Evolutionary conservation across 2,329 filamentous ascomycete genomes (phyloP), one percentile per base, ranked within the genome.

Genomic region (Sphaerostilbella broomeana): DNA sequence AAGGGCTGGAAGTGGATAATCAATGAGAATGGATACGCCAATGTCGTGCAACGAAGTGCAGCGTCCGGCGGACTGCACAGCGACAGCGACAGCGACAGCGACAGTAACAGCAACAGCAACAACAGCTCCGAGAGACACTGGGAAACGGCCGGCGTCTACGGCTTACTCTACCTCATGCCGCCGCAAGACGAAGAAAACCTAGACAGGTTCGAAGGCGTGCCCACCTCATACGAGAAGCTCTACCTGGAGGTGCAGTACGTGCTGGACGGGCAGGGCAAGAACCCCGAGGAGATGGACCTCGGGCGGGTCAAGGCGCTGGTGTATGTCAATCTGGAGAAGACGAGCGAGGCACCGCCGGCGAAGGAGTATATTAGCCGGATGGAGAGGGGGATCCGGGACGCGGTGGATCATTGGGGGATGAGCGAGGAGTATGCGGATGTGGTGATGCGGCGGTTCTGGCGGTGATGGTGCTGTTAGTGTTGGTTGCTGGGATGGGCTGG

Each of bases 21-120:
- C 63, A 81, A 79, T 53, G 58, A 64, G 31, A 69, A 80, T 2
- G 80, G 80, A 11, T 84, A 79, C 54, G 82, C 82, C 26, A 86
- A 85, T 53, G 64, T 86, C n/a, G 69, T 78, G 18, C 54, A 51
- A n/a, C 44, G 54, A 3, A 26, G 43, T 9, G 19, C 36, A 20
- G 7, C 30, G 18, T 17, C 30, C 6, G 44, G 46, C 2, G n/a
- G n/a, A n/a, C n/a, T n/a, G n/a, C n/a, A n/a, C n/a, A n/a, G n/a
- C n/a, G n/a, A n/a, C n/a, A 36, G 42, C 5, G 45, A 48, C 7
- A 33, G 42, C 4, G 38, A 11, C 6, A 28, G 22, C 26, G 20
- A 34, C 31, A 24, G 34, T 36, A 35, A 35, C 35, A 21, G 29
- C 7, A 47, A 45, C 21, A 45, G 43, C 16, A 45, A 43, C 13